Evolutionary conservation across 2,329 filamentous ascomycete species (phyloP).

Genomic region (Diaporthe sp.): DNA sequence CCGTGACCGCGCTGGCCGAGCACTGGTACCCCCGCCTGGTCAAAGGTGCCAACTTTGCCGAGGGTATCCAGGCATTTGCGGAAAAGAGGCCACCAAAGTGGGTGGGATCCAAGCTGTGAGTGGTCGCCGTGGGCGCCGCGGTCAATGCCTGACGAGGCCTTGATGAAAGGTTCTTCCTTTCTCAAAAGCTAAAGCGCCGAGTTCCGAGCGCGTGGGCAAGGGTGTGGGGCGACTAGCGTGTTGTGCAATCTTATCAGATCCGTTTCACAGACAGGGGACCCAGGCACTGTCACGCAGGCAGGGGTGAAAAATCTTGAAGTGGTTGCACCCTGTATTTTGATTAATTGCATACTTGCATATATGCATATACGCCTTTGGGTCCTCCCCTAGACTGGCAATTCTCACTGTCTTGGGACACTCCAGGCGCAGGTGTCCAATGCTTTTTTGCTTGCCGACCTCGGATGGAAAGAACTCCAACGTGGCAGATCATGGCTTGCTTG

Average conservation of each 20-base stretch:
- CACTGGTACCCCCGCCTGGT: constrained; percentile 46
- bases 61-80: constrained; percentile 48
- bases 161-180: not conserved
- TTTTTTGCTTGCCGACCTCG: not conserved
- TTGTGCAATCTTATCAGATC: constrained; percentile 40
- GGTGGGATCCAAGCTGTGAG: constrained; percentile 46
- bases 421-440: too few species aligned
- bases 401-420: not conserved
- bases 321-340: not conserved
- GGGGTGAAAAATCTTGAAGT: not conserved
- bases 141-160: constrained; percentile 5
- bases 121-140: not conserved
- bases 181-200: constrained; percentile 6
- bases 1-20: constrained; percentile 44
- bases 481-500: not conserved
- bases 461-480: not conserved
- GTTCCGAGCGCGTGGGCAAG: not conserved
- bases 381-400: not conserved
- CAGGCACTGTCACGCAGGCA: not conserved
- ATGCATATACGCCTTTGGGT: not conserved
- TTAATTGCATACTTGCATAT: not conserved
- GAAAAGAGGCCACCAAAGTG: constrained; percentile 47
- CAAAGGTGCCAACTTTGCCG: constrained; percentile 47
- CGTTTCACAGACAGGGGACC: not conserved
- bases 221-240: not conserved